Conservation (phyloP, 1,284 basidiomycete genomes). For the Xerocomus amazonicus region DNA sequence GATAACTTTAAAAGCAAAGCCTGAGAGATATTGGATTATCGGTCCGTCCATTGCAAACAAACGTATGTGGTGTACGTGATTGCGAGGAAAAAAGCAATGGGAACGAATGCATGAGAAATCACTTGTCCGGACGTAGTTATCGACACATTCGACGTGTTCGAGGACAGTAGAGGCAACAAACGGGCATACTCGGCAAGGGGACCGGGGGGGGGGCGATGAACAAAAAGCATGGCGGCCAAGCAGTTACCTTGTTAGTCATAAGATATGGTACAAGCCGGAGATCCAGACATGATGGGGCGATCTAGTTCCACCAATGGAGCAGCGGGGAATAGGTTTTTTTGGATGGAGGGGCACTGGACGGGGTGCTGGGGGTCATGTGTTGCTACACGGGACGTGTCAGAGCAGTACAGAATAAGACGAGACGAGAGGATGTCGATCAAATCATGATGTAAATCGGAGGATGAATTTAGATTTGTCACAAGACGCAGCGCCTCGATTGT, state of each 20-base stretch:
- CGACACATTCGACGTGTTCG: conserved; percentile 7
- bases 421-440: conserved; percentile 21
- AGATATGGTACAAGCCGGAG: conserved; percentile 5
- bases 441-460: conserved; percentile 22
- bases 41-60: conserved; percentile 16
- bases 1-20: conserved; percentile 17
- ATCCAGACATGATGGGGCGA: conserved; percentile 7
- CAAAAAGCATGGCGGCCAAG: conserved; percentile 17
- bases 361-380: conserved; percentile 23
- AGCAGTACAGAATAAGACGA: conserved; percentile 18
- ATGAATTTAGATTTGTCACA: conserved; percentile 29
- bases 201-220: conserved; percentile 12
- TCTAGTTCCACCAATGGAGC: conserved; percentile 8
- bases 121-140: conserved; percentile 4
- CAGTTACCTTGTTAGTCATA: conserved; percentile 9
- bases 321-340: conserved; percentile 2
- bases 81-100: conserved; percentile 10
- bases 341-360: conserved; percentile 4
- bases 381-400: conserved; percentile 21
- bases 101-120: conserved; percentile 32
- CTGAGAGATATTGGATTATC: conserved; percentile 19
- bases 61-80: conserved; percentile 27
- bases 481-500: conserved; percentile 21
- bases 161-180: conserved; percentile 6
- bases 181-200: conserved; percentile 18